Base-by-base conservation (phyloP, 805 yeast genomes). In the Candida cerambycidarum region DNA sequence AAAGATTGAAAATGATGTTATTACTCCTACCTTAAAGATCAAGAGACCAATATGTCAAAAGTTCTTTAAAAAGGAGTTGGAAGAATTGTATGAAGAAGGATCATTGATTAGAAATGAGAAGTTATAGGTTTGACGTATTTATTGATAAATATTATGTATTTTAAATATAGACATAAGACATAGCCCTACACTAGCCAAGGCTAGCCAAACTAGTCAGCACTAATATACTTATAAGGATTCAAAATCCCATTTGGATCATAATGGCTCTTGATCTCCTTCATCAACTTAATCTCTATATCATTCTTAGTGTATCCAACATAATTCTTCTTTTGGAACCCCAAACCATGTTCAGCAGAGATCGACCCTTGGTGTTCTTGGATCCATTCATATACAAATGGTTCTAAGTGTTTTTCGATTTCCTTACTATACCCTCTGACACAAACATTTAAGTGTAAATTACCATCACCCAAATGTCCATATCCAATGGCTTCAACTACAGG, bases 391-490 rank as follows among this genome's bases (percentile, higher is more conserved):
- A 93, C 93, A 66, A 85, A 93, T 35, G 99, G 99, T 65, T 93
- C 99, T 48, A 93, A 74, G 1, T 76, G 79, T 42, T 76, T 68
- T 66, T 93, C 98, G 42, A 93, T 86, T 19, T 75, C 78, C 61
- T 86, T 83, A 49, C 75, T 75, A 66, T 93, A 93, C 56, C 80
- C 77, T 63, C 97, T 79, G 13, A 89, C 96, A 32, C 95, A 84
- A 39, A 93, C 95, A 59, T 93, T 93, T 59, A 93, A 78, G 63
- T 93, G 99, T 56, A 93, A 71, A 66, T 93, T 93, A 41, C 99
- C 98, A 61, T 93, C 99, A 43, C 99, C 99, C 56, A 93, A 78
- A 59, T 93, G 99, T n/a, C 99, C 99, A 57, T 92, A 93, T 0
- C 99, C 99, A 51, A 92, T 82, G 9, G 95, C 95, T 47, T 80